A percentile compares a stretch with the other conserved stretches of the same genome.
These are phyloP conservation scores for Boletus subparvulus DNA, from an alignment of 768 basidiomycete species.

Conservation along the genomic window DNA sequence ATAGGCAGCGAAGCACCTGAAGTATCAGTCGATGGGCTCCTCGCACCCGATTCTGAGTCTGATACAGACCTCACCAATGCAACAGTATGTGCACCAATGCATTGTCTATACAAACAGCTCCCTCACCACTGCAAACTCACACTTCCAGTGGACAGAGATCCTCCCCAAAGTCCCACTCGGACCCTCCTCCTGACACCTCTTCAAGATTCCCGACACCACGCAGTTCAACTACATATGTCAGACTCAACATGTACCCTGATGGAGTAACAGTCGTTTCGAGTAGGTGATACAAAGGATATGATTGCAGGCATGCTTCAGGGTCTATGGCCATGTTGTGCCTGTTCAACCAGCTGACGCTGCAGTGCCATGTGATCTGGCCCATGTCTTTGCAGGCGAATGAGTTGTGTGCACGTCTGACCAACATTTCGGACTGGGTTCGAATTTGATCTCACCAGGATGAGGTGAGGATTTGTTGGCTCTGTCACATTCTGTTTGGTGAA, in stretches of 20 bases:
- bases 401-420: slow-evolving; percentile 89
- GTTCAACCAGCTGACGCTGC: slow-evolving; percentile 51
- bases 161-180: slow-evolving; percentile 75
- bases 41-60: slow-evolving; percentile 41
- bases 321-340: slow-evolving; percentile 77
- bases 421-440: slow-evolving; percentile 90
- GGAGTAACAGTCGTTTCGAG: slow-evolving; percentile 39
- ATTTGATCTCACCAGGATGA: slow-evolving; percentile 88
- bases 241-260: slow-evolving; percentile 94
- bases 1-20: slow-evolving; percentile 85
- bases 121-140: not conserved
- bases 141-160: slow-evolving; percentile 71
- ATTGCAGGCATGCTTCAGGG: slow-evolving; percentile 82
- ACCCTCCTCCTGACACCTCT: slow-evolving; percentile 86
- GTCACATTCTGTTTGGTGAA: not conserved
- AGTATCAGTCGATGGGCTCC: slow-evolving; percentile 68
- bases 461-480: slow-evolving; percentile 38
- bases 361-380: slow-evolving; percentile 77
- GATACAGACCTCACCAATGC: slow-evolving; percentile 47
- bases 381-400: slow-evolving; percentile 85
- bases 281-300: not conserved
- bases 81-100: slow-evolving; percentile 43
- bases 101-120: not conserved
- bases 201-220: slow-evolving; percentile 58
- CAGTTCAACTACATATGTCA: slow-evolving; percentile 77